Conservation (phyloP, 352 stramenopile genomes). For the Phytophthora citricola region DNA sequence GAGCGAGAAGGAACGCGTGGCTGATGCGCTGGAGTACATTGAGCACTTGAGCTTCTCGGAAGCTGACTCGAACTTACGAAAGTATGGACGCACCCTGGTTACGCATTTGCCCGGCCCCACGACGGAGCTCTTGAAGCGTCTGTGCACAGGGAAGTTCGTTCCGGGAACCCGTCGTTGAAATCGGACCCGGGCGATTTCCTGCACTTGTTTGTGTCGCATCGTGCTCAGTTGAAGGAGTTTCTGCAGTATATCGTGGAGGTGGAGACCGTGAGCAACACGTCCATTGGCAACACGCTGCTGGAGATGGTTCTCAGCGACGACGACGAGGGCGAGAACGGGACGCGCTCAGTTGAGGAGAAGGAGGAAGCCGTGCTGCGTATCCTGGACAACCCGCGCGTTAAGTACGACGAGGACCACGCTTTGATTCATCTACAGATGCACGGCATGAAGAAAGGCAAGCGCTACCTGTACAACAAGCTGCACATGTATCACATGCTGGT, state of each 20-base stretch:
- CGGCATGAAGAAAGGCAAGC: constrained; percentile 92
- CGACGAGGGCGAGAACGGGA: constrained; percentile 37
- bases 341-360: constrained; percentile 60
- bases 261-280: constrained; percentile 88
- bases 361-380: constrained; percentile 88
- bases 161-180: constrained; percentile 61
- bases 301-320: constrained; percentile 90
- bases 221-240: constrained; percentile 88
- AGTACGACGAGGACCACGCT: constrained; percentile 94
- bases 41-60: constrained; percentile 85
- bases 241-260: constrained; percentile 91
- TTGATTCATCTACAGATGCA: constrained; percentile 94
- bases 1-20: constrained; percentile 81
- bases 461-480: constrained; percentile 95
- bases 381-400: constrained; percentile 90
- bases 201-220: constrained; percentile 93
- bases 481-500: constrained; percentile 95
- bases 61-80: constrained; percentile 85
- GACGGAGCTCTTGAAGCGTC: constrained; percentile 89
- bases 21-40: constrained; percentile 93
- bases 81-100: constrained; percentile 91
- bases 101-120: constrained; percentile 87
- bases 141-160: constrained; percentile 91
- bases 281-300: constrained; percentile 89
- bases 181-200: constrained; percentile 90